These are phyloP conservation scores for Globisporangium barbulae DNA, from an alignment of 352 stramenopile genomes.

Conservation along the genomic window DNA sequence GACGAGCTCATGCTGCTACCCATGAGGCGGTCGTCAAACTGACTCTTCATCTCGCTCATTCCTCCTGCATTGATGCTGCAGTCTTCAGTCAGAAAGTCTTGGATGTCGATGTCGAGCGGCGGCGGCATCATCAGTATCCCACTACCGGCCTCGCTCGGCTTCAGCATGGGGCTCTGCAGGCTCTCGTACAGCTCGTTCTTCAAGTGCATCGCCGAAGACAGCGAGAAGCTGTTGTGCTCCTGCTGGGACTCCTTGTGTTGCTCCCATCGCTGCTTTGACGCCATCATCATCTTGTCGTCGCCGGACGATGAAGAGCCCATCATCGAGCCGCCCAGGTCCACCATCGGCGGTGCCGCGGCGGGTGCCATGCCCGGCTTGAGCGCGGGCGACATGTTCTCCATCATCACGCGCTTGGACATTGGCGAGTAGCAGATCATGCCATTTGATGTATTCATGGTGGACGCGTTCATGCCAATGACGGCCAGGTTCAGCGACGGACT, in stretches of 20 bases:
- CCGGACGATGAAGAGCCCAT: slow-evolving; percentile 5
- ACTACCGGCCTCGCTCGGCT: slow-evolving; percentile 21
- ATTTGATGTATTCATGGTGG: slow-evolving; percentile 22
- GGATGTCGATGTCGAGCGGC: slow-evolving; percentile 67
- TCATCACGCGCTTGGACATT: slow-evolving; percentile 69
- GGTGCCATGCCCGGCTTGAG: slow-evolving; percentile 70
- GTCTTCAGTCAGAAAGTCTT: slow-evolving; percentile 78
- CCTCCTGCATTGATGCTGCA: slow-evolving; percentile 56
- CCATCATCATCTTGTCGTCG: slow-evolving; percentile 22
- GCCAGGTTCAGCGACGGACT: slow-evolving; percentile 19
- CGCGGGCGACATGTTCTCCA: slow-evolving; percentile 85
- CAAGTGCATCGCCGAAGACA: slow-evolving; percentile 39
- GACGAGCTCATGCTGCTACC: slow-evolving; percentile 19
- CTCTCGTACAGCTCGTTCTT: slow-evolving; percentile 45
- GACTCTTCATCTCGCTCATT: slow-evolving; percentile 31
- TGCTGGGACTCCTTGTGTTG: slow-evolving; percentile 19
- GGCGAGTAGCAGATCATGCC: slow-evolving; percentile 68
- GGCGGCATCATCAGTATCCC: slow-evolving; percentile 15
- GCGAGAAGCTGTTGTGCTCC: slow-evolving; percentile 33
- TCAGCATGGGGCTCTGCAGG: slow-evolving; percentile 18
- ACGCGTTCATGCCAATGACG: slow-evolving; percentile 24
- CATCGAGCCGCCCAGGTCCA: slow-evolving; percentile 49
- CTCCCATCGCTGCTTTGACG: slow-evolving; percentile 36
- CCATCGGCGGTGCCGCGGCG: slow-evolving; percentile 37
- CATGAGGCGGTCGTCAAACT: slow-evolving; percentile 37